These are phyloP conservation scores for Pythium rhizo-oryzae DNA, from an alignment of 352 stramenopile species.

Conservation along the genomic window DNA sequence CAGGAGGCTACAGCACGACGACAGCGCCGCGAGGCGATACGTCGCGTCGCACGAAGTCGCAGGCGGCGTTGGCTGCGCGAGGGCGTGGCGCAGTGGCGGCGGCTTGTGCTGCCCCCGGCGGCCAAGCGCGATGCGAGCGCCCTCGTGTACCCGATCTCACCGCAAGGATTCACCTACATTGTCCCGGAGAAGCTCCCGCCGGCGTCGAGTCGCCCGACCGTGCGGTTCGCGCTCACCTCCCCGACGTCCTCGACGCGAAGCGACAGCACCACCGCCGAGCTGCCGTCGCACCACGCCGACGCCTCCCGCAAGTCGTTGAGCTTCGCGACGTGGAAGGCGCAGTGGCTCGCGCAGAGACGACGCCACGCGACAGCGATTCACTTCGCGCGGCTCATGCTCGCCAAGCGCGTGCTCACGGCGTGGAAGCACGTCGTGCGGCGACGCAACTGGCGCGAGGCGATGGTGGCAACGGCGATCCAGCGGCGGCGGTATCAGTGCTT, in stretches of 20 bases:
- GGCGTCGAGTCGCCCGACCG: neutral
- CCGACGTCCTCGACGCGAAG: constrained; percentile 7
- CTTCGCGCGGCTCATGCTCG: constrained; percentile 23
- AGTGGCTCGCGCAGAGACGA: constrained; percentile 26
- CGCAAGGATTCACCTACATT: neutral
- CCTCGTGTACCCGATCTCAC: constrained; percentile 4
- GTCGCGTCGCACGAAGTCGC: neutral
- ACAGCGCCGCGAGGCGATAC: neutral
- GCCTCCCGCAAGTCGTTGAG: constrained; percentile 19
- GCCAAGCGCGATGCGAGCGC: neutral
- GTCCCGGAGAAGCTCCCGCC: neutral
- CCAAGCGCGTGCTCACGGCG: constrained; percentile 17
- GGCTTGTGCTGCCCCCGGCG: neutral
- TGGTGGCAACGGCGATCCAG: neutral
- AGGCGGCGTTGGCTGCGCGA: constrained; percentile 7
- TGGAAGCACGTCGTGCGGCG: constrained; percentile 23
- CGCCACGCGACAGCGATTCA: constrained; percentile 17
- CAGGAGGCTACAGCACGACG: neutral
- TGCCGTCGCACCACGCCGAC: constrained; percentile 9
- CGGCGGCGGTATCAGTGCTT: neutral
- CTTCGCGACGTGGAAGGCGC: constrained; percentile 37
- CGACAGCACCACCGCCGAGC: constrained; percentile 1
- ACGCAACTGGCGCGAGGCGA: constrained; percentile 23
- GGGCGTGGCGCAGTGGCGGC: neutral
- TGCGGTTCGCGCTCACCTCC: constrained; percentile 15